Conservation (phyloP, 2,329 filamentous ascomycete genomes). For the Aureobasidium sp. region DNA sequence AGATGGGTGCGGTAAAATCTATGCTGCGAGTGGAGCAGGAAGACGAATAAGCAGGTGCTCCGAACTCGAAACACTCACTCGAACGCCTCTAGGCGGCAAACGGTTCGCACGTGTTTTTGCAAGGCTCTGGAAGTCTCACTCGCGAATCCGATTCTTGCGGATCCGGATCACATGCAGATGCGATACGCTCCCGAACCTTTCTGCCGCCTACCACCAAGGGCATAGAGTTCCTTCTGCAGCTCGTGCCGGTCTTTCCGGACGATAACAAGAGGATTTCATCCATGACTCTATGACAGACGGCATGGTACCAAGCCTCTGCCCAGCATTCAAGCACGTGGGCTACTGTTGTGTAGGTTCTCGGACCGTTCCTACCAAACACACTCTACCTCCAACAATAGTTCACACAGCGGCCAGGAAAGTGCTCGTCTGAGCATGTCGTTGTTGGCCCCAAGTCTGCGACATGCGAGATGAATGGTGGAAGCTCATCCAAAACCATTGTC, state of each 20-base stretch:
- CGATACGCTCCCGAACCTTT: background rate
- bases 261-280: background rate
- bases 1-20: background rate
- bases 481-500: background rate
- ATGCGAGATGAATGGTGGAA: background rate
- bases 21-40: background rate
- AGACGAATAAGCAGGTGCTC: background rate
- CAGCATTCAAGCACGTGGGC: background rate
- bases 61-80: background rate
- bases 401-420: background rate
- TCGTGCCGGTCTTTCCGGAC: background rate
- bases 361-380: background rate
- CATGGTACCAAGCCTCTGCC: background rate
- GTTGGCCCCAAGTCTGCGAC: background rate
- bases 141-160: background rate
- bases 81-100: background rate
- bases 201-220: background rate
- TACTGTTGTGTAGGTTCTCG: background rate
- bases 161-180: background rate
- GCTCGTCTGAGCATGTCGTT: background rate
- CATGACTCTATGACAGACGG: background rate
- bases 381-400: constrained; percentile 1
- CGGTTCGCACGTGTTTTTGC: background rate
- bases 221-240: no score
- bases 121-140: background rate